Base-by-base conservation (phyloP, 1,139 yeast genomes). In the Blastobotrys apis region DNA sequence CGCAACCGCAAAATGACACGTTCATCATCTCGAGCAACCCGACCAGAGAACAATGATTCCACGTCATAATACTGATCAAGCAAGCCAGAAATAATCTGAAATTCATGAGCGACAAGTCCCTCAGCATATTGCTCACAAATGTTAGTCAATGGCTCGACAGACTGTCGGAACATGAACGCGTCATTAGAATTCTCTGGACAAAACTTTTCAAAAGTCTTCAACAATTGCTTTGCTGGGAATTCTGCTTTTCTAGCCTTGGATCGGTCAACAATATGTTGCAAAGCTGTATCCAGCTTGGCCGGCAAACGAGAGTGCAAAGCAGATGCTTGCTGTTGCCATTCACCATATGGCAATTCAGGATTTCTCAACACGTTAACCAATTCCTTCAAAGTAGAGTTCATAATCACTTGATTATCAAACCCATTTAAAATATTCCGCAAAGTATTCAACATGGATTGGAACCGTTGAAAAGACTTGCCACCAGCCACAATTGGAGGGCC, bases 271-370 rank as follows among this genome's bases (percentile, higher is more conserved):
- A 85, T 71, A 29, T 78, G 69, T 12, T 74, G 66, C 57, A 92
- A 73, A 37, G 79, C 73, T 45, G 79, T 76, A 60, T 88, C 94
- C 53, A 92, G 75, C 58, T 82, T 79, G 2, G 74, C 60, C 38
- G 97, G 95, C 59, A 92, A 71, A 71, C 98, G 81, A 19, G 95
- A 81, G 64, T 90, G 97, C 58, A 92, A 73, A 31, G 97, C 97
- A 50, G 96, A 86, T 32, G 84, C 80, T 54, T 82, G 85, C 58
- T 78, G 76, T 47, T 69, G 72, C 98, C 98, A 92, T 69, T 88
- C 95, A 29, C 95, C 85, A 65, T 78, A 92, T 39, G 99, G 99
- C 60, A 92, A 74, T 46, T 84, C 83, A 42, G 80, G 83, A 60
- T 86, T 78, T 62, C 84, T 79, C 67, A 94, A 74, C 27, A 84